Conservation (phyloP, 2,329 filamentous ascomycete species). For the Escovopsis sp. region DNA sequence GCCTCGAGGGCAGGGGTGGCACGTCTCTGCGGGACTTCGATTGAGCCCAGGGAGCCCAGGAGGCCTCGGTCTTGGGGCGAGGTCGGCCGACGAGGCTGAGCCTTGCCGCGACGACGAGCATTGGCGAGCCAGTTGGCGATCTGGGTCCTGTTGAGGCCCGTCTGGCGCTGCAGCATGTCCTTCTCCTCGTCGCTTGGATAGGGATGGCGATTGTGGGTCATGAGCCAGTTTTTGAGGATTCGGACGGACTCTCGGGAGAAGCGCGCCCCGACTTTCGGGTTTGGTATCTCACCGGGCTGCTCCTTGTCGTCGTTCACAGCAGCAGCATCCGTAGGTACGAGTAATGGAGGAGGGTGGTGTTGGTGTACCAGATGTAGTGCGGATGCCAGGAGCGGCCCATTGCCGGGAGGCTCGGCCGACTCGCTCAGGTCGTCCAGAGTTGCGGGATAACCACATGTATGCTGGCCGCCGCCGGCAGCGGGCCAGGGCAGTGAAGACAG, state of each 20-base stretch:
- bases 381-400: constrained; percentile 14
- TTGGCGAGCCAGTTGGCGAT: constrained; percentile 91
- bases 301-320: constrained; percentile 2
- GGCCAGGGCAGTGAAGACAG: constrained; percentile 18
- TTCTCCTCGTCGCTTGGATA: constrained; percentile 85
- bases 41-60: constrained; percentile 43
- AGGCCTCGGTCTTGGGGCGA: constrained; percentile 52
- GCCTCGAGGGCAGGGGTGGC: constrained; percentile 32
- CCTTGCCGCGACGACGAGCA: constrained; percentile 68
- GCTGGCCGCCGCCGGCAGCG: constrained; percentile 24
- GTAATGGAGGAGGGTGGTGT: too few species aligned
- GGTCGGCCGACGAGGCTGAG: constrained; percentile 47
- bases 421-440: constrained; percentile 13
- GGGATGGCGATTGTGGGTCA: constrained; percentile 63
- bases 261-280: constrained; percentile 53
- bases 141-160: constrained; percentile 67
- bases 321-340: constrained; percentile 1
- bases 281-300: constrained; percentile 13
- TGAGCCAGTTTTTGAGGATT: constrained; percentile 72
- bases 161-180: constrained; percentile 60
- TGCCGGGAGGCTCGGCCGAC: constrained; percentile 11
- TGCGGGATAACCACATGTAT: constrained; percentile 22
- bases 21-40: constrained; percentile 55
- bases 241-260: constrained; percentile 71
- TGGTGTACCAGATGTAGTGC: too few species aligned